Base-by-base conservation (phyloP, 495 filamentous ascomycete genomes). In the Cudoniella acicularis region DNA sequence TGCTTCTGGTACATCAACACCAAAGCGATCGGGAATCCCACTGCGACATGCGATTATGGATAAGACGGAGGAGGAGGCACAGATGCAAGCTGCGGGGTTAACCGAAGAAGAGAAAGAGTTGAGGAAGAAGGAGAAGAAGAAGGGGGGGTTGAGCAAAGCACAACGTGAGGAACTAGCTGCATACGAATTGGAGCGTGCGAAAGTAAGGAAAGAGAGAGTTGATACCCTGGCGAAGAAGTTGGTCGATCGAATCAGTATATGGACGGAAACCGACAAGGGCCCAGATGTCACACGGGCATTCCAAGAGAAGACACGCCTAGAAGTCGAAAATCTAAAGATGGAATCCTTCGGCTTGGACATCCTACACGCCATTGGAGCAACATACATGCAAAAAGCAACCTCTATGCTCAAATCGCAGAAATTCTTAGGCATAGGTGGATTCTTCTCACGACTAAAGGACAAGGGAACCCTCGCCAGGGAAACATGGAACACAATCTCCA, bases 261-360 rank as follows among this genome's bases (percentile, higher is more conserved):
- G 92, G 92, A 97, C 94, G 10, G 94, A 99, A 72, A 96, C 92
- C 2, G 95, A 97, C 75, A 95, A 94, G 75, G 84, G 86, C 25
- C 45, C 70, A 1, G 91, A 95, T 68, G 90, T 96, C 10, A 97
- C 92, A 2, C 73, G 72, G 41, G 91, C 95, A 1, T 99, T 98
- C 73, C 86, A 91, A 67, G 90, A 90, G 68, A 96, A 98, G 80
- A 96, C 85, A 20, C 81, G 86, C n/a, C 84, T 96, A 23, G 95
- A 98, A 73, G 90, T 96, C 13, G 94, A 99, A 78, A 95, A 97
- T 64, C 74, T 98, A 63, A 99, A 98, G 78, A 98, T 99, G 90
- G 94, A 99, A 75, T 93, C 88, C 11, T 99, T 99, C 69, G 94
- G 94, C 40, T 75, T 99, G 36, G 94, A 99, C 66, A 99, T 99